A percentile compares a stretch with the other conserved stretches of the same genome.
These are phyloP conservation scores for Teratosphaeria destructans DNA, from an alignment of 2,329 filamentous ascomycete genomes.

Conservation along the genomic window DNA sequence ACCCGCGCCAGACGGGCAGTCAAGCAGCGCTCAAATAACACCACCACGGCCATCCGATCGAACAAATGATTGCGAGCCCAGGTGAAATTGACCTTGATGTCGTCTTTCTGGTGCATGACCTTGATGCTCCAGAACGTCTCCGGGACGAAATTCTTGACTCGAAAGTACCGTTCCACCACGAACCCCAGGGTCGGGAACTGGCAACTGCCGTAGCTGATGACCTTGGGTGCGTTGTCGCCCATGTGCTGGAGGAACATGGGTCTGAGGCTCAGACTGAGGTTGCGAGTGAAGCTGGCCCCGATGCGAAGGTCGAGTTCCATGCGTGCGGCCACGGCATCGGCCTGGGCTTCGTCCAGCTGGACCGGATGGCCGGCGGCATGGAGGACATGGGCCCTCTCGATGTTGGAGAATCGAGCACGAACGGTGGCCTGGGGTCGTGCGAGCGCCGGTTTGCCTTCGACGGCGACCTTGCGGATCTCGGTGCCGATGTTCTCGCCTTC, in stretches of 20 bases:
- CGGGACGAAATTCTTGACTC: constrained; percentile 85
- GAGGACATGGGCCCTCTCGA: constrained; percentile 86
- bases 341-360: constrained; percentile 72
- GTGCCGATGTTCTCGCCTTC: constrained; percentile 94
- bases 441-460: constrained; percentile 60
- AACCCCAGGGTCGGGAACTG: constrained; percentile 96
- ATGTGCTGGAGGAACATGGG: constrained; percentile 52
- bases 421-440: constrained; percentile 51
- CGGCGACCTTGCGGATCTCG: constrained; percentile 76
- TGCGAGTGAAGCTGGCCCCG: constrained; percentile 82
- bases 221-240: constrained; percentile 53
- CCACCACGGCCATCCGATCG: constrained; percentile 67
- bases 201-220: constrained; percentile 51
- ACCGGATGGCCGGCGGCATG: constrained; percentile 69
- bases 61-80: constrained; percentile 81
- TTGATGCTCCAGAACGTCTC: constrained; percentile 91
- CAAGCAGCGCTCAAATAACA: constrained; percentile 81
- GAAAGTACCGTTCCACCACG: constrained; percentile 90
- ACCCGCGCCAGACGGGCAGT: constrained; percentile 66
- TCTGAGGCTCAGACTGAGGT: constrained; percentile 71
- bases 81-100: constrained; percentile 69
- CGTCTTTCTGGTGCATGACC: constrained; percentile 65
- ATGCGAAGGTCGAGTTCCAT: constrained; percentile 91
- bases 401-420: constrained; percentile 88
- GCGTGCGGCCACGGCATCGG: constrained; percentile 74